A percentile compares a stretch with the other conserved stretches of the same genome.
phyloP scores from a whole-genome alignment of 1,284 basidiomycete species.

The Cryptococcus floricola region DNA sequence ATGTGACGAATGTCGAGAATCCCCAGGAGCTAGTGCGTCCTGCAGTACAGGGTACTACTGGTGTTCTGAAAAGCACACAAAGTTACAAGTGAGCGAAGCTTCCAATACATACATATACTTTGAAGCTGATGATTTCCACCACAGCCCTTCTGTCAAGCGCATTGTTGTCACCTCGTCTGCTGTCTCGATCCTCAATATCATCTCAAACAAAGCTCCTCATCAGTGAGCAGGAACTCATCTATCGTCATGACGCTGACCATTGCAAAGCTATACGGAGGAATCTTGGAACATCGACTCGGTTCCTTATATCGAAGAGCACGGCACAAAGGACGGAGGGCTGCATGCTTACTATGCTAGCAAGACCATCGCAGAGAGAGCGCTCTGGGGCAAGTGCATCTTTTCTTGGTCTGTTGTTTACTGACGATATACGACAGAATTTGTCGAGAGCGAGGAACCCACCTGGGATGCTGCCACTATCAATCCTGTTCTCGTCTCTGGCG shows the following conservation, averaged over 20 bases:
- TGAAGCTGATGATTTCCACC: background rate
- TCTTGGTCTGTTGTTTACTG: slow-evolving; percentile 6
- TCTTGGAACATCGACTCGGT: slow-evolving; percentile 65
- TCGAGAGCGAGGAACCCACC: slow-evolving; percentile 55
- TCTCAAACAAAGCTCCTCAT: slow-evolving; percentile 52
- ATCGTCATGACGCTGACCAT: slow-evolving; percentile 3
- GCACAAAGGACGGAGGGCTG: slow-evolving; percentile 56
- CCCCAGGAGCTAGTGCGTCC: slow-evolving; percentile 58
- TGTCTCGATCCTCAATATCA: too few species aligned
- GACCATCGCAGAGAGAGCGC: slow-evolving; percentile 61
- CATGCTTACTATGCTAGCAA: slow-evolving; percentile 50
- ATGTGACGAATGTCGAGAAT: slow-evolving; percentile 34
- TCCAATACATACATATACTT: background rate
- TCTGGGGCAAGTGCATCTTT: slow-evolving; percentile 39
- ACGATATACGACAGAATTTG: slow-evolving; percentile 48
- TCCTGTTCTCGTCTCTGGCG: slow-evolving; percentile 55
- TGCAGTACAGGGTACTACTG: slow-evolving; percentile 61
- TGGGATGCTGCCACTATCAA: slow-evolving; percentile 60
- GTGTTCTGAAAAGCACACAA: slow-evolving; percentile 57
- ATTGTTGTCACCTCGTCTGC: slow-evolving; percentile 58
- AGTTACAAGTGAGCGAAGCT: slow-evolving; percentile 53
- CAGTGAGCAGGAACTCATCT: slow-evolving; percentile 50
- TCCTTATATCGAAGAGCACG: slow-evolving; percentile 57
- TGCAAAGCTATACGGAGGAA: slow-evolving; percentile 30
- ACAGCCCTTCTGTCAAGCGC: slow-evolving; percentile 56